Conservation (phyloP, 2,329 filamentous ascomycete species). For the Pseudocercospora crystallina region DNA sequence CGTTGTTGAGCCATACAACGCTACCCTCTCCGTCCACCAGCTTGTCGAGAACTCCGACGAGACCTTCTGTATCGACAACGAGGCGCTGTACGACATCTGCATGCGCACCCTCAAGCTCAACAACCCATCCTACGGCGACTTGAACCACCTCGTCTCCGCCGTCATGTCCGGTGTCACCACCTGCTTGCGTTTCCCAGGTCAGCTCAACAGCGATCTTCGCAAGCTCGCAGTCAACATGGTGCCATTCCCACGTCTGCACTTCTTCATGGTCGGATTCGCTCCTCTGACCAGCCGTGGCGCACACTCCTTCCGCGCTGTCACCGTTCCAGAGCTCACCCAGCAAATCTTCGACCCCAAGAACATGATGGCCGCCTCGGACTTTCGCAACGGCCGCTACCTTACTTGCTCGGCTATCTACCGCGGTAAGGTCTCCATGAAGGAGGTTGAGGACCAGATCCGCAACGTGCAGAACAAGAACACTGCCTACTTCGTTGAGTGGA, state of each 20-base stretch:
- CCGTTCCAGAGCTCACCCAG: slow-evolving; percentile 96
- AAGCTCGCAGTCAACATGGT: slow-evolving; percentile 99
- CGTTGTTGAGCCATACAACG: slow-evolving; percentile 99
- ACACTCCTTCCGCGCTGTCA: slow-evolving; percentile 95
- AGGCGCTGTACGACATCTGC: slow-evolving; percentile 99
- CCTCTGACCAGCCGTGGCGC: slow-evolving; percentile 91
- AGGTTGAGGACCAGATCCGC: slow-evolving; percentile 99
- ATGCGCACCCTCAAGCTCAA: slow-evolving; percentile 99
- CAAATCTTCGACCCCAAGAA: slow-evolving; percentile 99
- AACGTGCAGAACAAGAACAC: slow-evolving; percentile 99
- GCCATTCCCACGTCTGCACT: slow-evolving; percentile 99
- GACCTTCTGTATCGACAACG: slow-evolving; percentile 99
- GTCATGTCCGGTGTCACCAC: slow-evolving; percentile 99
- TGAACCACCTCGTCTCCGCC: slow-evolving; percentile 98
- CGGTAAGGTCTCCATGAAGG: slow-evolving; percentile 99
- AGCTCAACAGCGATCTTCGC: slow-evolving; percentile 99
- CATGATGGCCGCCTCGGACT: slow-evolving; percentile 99
- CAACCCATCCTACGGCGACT: slow-evolving; percentile 97
- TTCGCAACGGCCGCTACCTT: slow-evolving; percentile 99
- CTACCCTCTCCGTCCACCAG: slow-evolving; percentile 97
- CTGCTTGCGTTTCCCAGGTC: slow-evolving; percentile 97
- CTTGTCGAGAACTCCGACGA: slow-evolving; percentile 99
- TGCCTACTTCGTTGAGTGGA: slow-evolving; percentile 99
- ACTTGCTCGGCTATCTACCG: slow-evolving; percentile 99
- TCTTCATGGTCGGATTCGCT: slow-evolving; percentile 99